A percentile compares a stretch with the other conserved stretches of the same genome.
These are phyloP conservation scores for Stachybotrys echinatus DNA, from an alignment of 2,329 filamentous ascomycete species.

Conservation along the genomic window DNA sequence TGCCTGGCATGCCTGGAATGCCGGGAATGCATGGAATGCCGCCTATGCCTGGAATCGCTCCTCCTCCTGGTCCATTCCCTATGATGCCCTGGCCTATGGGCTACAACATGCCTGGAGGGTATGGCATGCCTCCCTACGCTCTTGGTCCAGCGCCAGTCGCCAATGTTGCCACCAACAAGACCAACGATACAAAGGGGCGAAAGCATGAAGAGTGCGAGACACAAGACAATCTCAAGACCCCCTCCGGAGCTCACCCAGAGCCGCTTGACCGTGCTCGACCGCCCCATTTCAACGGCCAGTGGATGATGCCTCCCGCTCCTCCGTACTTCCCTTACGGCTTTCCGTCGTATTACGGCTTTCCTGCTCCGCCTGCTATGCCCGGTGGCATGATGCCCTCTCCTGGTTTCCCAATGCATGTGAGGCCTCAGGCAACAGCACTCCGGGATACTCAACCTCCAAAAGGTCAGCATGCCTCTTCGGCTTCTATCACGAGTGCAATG, in stretches of 20 bases:
- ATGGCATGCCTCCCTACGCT: slow-evolving; percentile 14
- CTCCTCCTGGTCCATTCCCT: slow-evolving; percentile 24
- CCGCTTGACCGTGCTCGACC: slow-evolving; percentile 41
- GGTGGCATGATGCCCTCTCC: slow-evolving; percentile 12
- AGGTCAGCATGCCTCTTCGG: slow-evolving; percentile 1
- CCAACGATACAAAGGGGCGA: slow-evolving; percentile 7
- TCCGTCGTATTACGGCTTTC: slow-evolving; percentile 19
- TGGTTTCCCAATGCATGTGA: slow-evolving; percentile 16
- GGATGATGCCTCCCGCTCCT: slow-evolving; percentile 28
- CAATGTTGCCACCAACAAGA: slow-evolving; percentile 10
- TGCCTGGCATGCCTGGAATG: slow-evolving; percentile 20
- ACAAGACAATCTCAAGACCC: not conserved
- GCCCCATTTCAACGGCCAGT: slow-evolving; percentile 39
- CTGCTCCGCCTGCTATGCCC: slow-evolving; percentile 16
- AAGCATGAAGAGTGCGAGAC: not conserved
- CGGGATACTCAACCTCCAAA: slow-evolving; percentile 9
- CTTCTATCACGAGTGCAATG: slow-evolving; percentile 5
- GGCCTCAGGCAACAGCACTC: slow-evolving; percentile 7
- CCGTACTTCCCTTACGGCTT: slow-evolving; percentile 20
- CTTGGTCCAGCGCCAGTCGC: not conserved
- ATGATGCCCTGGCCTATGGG: slow-evolving; percentile 37
- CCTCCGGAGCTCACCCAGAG: not conserved
- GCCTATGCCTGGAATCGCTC: slow-evolving; percentile 21
- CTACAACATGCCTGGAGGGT: slow-evolving; percentile 22
- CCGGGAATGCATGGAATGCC: slow-evolving; percentile 18